These are phyloP conservation scores for Pelargonium myrrhifolium DNA, from an alignment of 441 rosid genomes.

Conservation along the genomic window DNA sequence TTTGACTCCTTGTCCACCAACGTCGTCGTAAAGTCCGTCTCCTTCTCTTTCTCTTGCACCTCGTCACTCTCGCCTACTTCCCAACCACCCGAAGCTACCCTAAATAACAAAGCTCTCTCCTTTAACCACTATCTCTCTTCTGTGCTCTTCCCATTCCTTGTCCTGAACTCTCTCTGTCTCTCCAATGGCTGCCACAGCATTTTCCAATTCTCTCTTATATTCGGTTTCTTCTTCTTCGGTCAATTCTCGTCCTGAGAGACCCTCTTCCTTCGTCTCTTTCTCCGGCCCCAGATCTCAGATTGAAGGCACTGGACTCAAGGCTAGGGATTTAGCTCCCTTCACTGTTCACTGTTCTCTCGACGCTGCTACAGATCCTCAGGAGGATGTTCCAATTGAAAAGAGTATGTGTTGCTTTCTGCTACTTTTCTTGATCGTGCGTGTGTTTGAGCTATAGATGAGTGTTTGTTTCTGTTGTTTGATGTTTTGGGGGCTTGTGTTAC, in stretches of 20 bases:
- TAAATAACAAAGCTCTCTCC: not conserved
- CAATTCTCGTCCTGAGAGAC: not conserved
- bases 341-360: conserved; percentile 37
- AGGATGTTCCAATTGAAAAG: conserved; percentile 54
- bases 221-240: not conserved
- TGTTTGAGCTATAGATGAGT: not conserved
- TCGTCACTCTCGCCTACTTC: conserved; percentile 8
- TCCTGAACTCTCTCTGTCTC: not conserved
- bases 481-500: conserved; percentile 12
- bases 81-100: not conserved
- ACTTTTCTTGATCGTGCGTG: not conserved
- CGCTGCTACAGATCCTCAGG: conserved; percentile 29
- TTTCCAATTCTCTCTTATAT: conserved; percentile 5
- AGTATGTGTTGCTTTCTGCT: conserved; percentile 26
- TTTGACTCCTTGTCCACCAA: not conserved
- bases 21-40: not conserved
- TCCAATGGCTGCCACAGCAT: not conserved
- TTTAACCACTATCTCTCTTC: not conserved
- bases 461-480: not conserved
- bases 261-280: conserved; percentile 32
- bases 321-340: conserved; percentile 18
- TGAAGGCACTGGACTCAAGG: conserved; percentile 17
- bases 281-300: conserved; percentile 26
- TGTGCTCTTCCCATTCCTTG: not conserved
- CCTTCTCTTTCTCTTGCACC: not conserved